Conservation (phyloP, 164 flowering plant genomes). For the Liquidambar formosana region DNA sequence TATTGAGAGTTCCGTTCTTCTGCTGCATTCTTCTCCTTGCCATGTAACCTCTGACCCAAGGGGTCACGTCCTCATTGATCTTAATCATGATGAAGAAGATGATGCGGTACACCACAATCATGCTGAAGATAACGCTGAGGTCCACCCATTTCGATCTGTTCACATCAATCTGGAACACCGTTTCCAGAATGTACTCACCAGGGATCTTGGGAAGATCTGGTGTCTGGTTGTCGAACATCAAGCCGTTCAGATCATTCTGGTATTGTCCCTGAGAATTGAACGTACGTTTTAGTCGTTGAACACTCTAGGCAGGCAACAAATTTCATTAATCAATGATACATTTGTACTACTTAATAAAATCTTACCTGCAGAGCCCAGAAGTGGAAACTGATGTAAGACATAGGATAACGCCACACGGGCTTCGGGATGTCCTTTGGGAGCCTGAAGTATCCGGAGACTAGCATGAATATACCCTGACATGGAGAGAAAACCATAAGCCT, state of each 20-base stretch:
- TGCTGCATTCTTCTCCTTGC: slow-evolving; percentile 80
- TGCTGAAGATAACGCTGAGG: slow-evolving; percentile 69
- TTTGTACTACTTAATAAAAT: background rate
- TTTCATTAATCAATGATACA: background rate
- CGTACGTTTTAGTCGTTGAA: too few relatives aligned
- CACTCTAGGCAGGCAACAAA: too few relatives aligned
- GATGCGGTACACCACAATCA: slow-evolving; percentile 78
- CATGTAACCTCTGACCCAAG: slow-evolving; percentile 84
- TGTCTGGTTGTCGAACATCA: slow-evolving; percentile 68
- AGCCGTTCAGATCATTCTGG: slow-evolving; percentile 79
- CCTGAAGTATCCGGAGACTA: slow-evolving; percentile 93
- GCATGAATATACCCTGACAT: slow-evolving; percentile 88
- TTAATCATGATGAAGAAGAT: slow-evolving; percentile 89
- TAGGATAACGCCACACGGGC: slow-evolving; percentile 92
- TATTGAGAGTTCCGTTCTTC: slow-evolving; percentile 46
- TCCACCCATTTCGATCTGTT: slow-evolving; percentile 82
- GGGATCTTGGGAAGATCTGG: slow-evolving; percentile 66
- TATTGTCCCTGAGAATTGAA: slow-evolving; percentile 69
- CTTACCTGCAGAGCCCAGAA: slow-evolving; percentile 95
- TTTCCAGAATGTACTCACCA: slow-evolving; percentile 73
- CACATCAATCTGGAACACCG: slow-evolving; percentile 78
- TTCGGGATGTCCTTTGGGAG: slow-evolving; percentile 97
- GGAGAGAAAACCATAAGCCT: too few relatives aligned
- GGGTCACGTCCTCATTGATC: slow-evolving; percentile 88
- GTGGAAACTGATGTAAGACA: slow-evolving; percentile 96